A percentile compares a stretch with the other conserved stretches of the same genome.
Evolutionary conservation across 148 eudicot genomes (phyloP).

Genomic region (Cornus controversa): DNA sequence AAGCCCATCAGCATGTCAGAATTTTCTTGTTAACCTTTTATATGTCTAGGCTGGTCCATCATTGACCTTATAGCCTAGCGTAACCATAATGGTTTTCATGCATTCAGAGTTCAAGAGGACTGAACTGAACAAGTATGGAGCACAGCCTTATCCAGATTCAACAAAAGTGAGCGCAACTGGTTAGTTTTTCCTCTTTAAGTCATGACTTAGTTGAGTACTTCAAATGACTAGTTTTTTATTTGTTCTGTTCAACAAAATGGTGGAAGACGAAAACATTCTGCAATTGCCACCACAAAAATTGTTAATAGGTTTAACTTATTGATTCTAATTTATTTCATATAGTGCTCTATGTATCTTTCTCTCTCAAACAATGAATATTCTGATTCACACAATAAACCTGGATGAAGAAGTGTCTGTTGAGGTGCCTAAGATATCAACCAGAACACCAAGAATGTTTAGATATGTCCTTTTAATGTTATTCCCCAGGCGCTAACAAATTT

Average conservation of each 20-base stretch:
- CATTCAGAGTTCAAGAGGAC: constrained; percentile 73
- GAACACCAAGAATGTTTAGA: not conserved
- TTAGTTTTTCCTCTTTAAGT: constrained; percentile 18
- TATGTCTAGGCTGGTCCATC: not conserved
- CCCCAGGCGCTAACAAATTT: not conserved
- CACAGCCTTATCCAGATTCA: constrained; percentile 44
- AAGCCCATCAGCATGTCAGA: not conserved
- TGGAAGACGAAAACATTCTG: constrained; percentile 1
- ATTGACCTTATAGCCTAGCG: not conserved
- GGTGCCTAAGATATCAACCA: not conserved
- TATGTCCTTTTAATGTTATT: not conserved
- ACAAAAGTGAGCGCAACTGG: constrained; percentile 43
- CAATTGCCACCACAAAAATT: not conserved
- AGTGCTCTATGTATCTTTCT: not conserved
- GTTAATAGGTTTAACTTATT: not conserved
- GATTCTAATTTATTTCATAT: not conserved
- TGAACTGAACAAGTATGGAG: constrained; percentile 57
- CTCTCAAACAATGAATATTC: not conserved
- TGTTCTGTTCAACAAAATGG: not conserved
- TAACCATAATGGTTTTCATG: not conserved
- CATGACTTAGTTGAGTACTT: too few relatives aligned
- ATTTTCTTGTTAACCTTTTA: not conserved
- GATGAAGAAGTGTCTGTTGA: not conserved
- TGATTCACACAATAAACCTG: not conserved
- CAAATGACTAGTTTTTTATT: constrained; percentile 5